Evolutionary conservation across 2,329 filamentous ascomycete species (phyloP).

Genomic region (Aspergillus sp.): DNA sequence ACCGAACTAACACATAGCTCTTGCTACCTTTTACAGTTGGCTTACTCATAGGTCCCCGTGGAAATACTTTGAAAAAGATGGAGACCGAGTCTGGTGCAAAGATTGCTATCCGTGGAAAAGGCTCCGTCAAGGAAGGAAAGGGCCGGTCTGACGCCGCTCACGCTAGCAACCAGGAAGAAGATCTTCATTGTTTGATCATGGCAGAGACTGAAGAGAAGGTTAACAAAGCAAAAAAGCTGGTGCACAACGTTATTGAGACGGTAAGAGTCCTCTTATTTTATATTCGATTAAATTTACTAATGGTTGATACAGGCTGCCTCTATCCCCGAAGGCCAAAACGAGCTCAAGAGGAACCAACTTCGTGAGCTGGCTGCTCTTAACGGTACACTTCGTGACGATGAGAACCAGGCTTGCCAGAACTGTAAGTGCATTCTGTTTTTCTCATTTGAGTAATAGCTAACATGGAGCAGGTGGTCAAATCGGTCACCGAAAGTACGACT

Average conservation of each 20-base stretch:
- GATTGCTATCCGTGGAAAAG: conserved; percentile 99
- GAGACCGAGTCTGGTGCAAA: conserved; percentile 95
- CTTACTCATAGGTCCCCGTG: conserved; percentile 99
- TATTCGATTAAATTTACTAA: conserved; percentile 26
- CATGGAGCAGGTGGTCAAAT: conserved; percentile 77
- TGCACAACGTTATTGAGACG: conserved; percentile 98
- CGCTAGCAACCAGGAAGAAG: conserved; percentile 99
- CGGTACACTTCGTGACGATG: conserved; percentile 97
- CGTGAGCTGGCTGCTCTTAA: conserved; percentile 96
- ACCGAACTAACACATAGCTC: conserved; percentile 81
- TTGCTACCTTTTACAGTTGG: conserved; percentile 83
- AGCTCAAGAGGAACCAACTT: conserved; percentile 97
- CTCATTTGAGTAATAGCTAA: background rate
- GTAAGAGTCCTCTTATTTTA: conserved; percentile 54
- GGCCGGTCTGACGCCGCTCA: conserved; percentile 98
- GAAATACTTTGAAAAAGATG: conserved; percentile 99
- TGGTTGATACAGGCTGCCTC: conserved; percentile 73
- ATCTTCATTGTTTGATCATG: conserved; percentile 99
- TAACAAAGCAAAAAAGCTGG: conserved; percentile 97
- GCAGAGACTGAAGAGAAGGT: conserved; percentile 99
- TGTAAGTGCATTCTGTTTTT: conserved; percentile 50
- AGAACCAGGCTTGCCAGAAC: conserved; percentile 99
- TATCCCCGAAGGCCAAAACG: conserved; percentile 97
- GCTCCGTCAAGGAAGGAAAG: conserved; percentile 99
- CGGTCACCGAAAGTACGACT: conserved; percentile 97